Base-by-base conservation (phyloP, 306 rosid species). In the Neltuma alba region DNA sequence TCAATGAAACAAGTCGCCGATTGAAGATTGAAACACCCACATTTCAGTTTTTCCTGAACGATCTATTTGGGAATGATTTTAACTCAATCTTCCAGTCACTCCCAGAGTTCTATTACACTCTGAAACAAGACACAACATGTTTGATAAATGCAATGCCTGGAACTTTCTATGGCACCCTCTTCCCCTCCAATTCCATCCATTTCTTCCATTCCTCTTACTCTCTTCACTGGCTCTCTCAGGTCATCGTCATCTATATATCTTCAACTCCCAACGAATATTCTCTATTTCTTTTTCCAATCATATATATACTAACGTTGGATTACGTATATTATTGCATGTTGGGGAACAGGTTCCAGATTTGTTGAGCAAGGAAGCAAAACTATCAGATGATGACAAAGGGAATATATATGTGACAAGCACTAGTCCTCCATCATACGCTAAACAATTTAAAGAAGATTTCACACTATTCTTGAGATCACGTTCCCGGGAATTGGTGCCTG, bases 101-200 rank as follows among this genome's bases (percentile, higher is more conserved):
- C 0, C 92, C 91, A 0, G 41, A 21, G 4, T 85, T 88, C 72
- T 40, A 40, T 5, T 1, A 67, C 21, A 78, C 33, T 4, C 33
- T 83, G 9, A 1, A 72, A 79, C 9, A 33, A 28, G 33, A 75
- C 9, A 27, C 84, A 60, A 34, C 44, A 57, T 87, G 88, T 78
- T 87, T 87, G 75, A 18, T 89, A 5, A 15, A 78, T 11, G 95
- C 74, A 34, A 75, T 83, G 10, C 95, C 90, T 1, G 84, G 72
- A 0, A 40, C 76, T 3, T 81, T 81, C 54, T 75, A 81, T 75
- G 84, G 80, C 0, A 74, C 76, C 14, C 70, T 81, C 41, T 81
- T 74, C 8, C 80, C 80, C 30, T 16, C 48, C 9, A 23, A 75
- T 66, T 74, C 76, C 76, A 57, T 81, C 27, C 77, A 60, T n/a